Percentiles rank a stretch among this genome's conserved stretches.
These are phyloP conservation scores for Calonectria crousiana DNA, from an alignment of 2,329 filamentous ascomycete genomes.

Conservation along the genomic window DNA sequence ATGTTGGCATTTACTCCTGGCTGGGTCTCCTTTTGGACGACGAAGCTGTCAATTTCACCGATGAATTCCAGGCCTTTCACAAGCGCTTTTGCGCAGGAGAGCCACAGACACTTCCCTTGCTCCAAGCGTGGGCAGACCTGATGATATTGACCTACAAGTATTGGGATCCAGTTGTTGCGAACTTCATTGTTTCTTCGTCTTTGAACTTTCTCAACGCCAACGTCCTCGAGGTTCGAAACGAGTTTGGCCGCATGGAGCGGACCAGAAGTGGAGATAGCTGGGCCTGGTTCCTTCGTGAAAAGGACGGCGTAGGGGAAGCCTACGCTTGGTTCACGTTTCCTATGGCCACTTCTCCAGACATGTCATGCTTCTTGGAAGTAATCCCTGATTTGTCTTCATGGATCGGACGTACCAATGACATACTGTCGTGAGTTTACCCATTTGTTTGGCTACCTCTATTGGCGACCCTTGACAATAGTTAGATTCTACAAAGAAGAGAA, in stretches of 20 bases:
- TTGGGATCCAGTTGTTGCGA: constrained; percentile 23
- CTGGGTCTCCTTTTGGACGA: constrained; percentile 24
- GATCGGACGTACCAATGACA: constrained; percentile 17
- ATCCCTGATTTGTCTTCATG: constrained; percentile 21
- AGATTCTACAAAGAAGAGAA: constrained; percentile 29
- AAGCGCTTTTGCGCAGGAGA: not conserved
- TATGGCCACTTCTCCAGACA: not conserved
- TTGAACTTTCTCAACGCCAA: constrained; percentile 23
- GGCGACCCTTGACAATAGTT: rapidly evolving
- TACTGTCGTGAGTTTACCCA: constrained; percentile 11
- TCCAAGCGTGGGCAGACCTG: constrained; percentile 26
- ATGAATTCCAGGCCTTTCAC: constrained; percentile 24
- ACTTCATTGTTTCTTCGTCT: constrained; percentile 23
- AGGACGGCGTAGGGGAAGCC: constrained; percentile 23
- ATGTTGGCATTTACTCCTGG: constrained; percentile 23
- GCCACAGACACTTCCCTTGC: not conserved
- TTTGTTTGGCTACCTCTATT: rapidly evolving
- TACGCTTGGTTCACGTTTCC: constrained; percentile 29
- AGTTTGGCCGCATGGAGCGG: constrained; percentile 2
- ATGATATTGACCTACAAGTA: constrained; percentile 6
- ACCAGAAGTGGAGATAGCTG: constrained; percentile 14
- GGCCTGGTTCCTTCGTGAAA: constrained; percentile 31
- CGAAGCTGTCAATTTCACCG: not conserved
- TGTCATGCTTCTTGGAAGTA: constrained; percentile 23
- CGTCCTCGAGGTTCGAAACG: constrained; percentile 15